phyloP scores from a whole-genome alignment of 306 rosid species.

The Trifolium pratense region DNA sequence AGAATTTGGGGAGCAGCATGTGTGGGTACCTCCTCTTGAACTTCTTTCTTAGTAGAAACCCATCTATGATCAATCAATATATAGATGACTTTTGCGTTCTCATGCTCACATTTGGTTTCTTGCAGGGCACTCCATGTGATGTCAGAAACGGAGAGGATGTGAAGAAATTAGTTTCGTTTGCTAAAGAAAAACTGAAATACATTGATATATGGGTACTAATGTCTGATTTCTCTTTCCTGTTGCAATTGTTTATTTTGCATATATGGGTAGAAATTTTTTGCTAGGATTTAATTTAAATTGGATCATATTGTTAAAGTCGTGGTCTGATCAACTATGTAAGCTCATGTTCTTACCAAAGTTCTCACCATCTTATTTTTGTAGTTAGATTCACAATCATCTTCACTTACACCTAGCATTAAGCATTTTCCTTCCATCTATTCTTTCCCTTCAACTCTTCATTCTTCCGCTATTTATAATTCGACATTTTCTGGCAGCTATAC shows the following conservation, averaged over 20 bases:
- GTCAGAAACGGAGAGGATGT: conserved; percentile 84
- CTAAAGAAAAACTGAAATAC: conserved; percentile 69
- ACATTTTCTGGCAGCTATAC: neutral
- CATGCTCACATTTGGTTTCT: conserved; percentile 40
- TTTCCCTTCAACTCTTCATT: conserved; percentile 19
- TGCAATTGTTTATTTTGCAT: conserved; percentile 27
- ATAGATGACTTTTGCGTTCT: conserved; percentile 34
- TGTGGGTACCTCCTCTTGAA: conserved; percentile 87
- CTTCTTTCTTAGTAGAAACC: conserved; percentile 40
- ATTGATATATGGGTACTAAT: conserved; percentile 87
- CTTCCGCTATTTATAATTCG: conserved; percentile 22
- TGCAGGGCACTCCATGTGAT: conserved; percentile 86
- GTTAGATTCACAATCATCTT: conserved; percentile 2
- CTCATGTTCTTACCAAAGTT: conserved; percentile 20
- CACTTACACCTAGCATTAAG: neutral
- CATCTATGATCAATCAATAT: conserved; percentile 9
- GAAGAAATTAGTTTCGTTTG: conserved; percentile 78
- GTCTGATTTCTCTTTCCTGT: conserved; percentile 24
- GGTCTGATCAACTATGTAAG: conserved; percentile 14
- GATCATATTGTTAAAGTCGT: conserved; percentile 6
- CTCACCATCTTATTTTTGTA: conserved; percentile 12
- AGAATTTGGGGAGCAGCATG: conserved; percentile 91
- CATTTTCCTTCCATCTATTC: conserved; percentile 21
- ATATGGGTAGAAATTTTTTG: neutral
- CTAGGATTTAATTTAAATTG: conserved; percentile 18